Evolutionary conservation across 345 rosid genomes (phyloP).

Genomic region (Hibiscus trionum): DNA sequence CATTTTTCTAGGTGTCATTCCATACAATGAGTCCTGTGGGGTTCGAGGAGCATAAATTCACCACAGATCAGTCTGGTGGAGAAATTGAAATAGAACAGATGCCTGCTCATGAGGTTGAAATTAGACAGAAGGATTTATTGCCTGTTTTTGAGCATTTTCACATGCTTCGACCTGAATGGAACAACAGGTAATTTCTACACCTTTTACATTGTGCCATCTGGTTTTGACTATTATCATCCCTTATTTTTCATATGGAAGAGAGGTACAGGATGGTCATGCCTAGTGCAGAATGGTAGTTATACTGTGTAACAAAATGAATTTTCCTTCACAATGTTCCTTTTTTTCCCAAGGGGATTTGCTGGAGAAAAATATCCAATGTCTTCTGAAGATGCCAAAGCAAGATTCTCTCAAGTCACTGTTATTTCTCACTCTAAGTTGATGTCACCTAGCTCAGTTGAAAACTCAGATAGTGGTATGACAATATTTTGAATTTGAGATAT

Average conservation of each 20-base stretch:
- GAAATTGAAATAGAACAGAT: conserved; percentile 75
- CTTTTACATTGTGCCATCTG: neutral
- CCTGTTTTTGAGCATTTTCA: conserved; percentile 80
- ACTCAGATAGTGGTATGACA: conserved; percentile 37
- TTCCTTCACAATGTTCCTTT: neutral
- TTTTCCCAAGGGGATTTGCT: conserved; percentile 27
- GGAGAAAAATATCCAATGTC: conserved; percentile 23
- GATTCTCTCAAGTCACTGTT: conserved; percentile 26
- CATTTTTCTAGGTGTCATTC: conserved; percentile 54
- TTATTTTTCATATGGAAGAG: neutral
- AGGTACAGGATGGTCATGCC: neutral
- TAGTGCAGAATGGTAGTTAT: neutral
- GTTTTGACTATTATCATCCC: neutral
- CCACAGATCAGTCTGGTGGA: conserved; percentile 34
- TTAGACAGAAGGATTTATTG: conserved; percentile 63
- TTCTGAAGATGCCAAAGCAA: conserved; percentile 31
- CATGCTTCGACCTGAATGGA: conserved; percentile 43
- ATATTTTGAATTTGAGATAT: neutral
- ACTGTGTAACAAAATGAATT: neutral
- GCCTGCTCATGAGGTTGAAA: conserved; percentile 61
- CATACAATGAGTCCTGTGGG: conserved; percentile 37
- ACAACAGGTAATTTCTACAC: conserved; percentile 38
- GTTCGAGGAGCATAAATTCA: conserved; percentile 22
- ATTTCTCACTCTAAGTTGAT: conserved; percentile 30
- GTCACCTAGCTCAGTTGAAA: conserved; percentile 28